A percentile compares a stretch with the other conserved stretches of the same genome.
phyloP scores from a whole-genome alignment of 768 basidiomycete species.

The Lanmaoa pseudosensibilis region DNA sequence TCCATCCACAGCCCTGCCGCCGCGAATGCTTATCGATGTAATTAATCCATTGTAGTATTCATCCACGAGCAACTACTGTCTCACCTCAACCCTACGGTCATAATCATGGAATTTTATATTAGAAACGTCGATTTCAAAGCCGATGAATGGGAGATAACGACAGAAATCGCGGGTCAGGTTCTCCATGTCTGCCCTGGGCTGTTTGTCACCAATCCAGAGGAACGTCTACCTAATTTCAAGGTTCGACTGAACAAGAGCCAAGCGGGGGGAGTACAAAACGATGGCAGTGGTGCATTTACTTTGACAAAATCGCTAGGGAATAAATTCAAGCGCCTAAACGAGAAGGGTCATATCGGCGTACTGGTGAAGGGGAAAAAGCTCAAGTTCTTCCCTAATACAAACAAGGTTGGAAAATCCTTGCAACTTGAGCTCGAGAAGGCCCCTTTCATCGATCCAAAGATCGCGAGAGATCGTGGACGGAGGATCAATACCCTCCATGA shows the following conservation, averaged over 20 bases:
- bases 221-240: conserved; percentile 54
- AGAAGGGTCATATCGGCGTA: conserved; percentile 39
- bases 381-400: conserved; percentile 22
- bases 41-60: not conserved
- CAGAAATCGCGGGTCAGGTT: conserved; percentile 47
- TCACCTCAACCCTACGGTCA: not conserved
- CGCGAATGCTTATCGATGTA: conserved; percentile 6
- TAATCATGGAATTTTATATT: conserved; percentile 42
- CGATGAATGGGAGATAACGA: conserved; percentile 56
- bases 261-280: conserved; percentile 55
- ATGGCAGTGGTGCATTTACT: conserved; percentile 46
- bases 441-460: conserved; percentile 53
- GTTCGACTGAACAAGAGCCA: conserved; percentile 52
- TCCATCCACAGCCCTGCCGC: not conserved
- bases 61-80: not conserved
- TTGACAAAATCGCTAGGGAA: conserved; percentile 35
- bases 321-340: conserved; percentile 48
- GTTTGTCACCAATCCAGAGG: conserved; percentile 25
- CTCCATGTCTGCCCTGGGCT: conserved; percentile 45
- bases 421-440: conserved; percentile 49
- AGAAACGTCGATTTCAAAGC: conserved; percentile 37
- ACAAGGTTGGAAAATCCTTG: conserved; percentile 11
- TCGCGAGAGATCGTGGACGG: conserved; percentile 48
- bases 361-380: conserved; percentile 43
- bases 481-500: conserved; percentile 46